phyloP scores from a whole-genome alignment of 345 rosid genomes.

The Raphanus raphanistrum region DNA sequence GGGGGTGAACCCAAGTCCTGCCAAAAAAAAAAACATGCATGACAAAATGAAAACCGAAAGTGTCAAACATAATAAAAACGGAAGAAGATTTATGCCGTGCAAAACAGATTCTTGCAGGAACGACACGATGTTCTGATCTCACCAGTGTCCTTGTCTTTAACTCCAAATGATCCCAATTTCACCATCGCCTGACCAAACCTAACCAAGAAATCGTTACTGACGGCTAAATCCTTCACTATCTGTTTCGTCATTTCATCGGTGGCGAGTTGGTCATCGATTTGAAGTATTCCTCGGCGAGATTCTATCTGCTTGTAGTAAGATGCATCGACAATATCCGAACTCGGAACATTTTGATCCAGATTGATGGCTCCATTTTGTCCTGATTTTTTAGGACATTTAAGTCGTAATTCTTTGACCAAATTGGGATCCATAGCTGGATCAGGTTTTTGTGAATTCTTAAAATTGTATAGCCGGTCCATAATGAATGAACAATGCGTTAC shows the following conservation, averaged over 20 bases:
- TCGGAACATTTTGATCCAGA: slow-evolving; percentile 49
- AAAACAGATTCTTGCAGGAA: slow-evolving; percentile 31
- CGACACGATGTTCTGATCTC: slow-evolving; percentile 60
- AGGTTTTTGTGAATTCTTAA: slow-evolving; percentile 31
- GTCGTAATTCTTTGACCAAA: slow-evolving; percentile 25
- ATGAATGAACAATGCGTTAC: slow-evolving; percentile 49
- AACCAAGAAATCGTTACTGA: slow-evolving; percentile 33
- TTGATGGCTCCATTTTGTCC: slow-evolving; percentile 29
- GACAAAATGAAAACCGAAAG: background rate
- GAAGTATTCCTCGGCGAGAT: slow-evolving; percentile 44
- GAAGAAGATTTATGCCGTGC: background rate
- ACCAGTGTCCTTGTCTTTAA: slow-evolving; percentile 25
- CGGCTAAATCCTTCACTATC: slow-evolving; percentile 40
- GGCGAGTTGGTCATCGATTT: slow-evolving; percentile 55
- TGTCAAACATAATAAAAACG: background rate
- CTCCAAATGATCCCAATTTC: slow-evolving; percentile 46
- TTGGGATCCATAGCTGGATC: slow-evolving; percentile 47
- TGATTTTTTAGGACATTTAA: slow-evolving; percentile 38
- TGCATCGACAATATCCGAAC: slow-evolving; percentile 47
- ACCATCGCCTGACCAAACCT: slow-evolving; percentile 60
- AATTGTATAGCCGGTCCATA: slow-evolving; percentile 45
- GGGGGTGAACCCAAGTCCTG: no score
- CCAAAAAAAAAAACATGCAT: background rate
- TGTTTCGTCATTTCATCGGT: slow-evolving; percentile 32
- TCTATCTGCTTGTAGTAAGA: slow-evolving; percentile 53